phyloP scores from a whole-genome alignment of 768 basidiomycete species.

The Rhodosporidiobolus odoratus region DNA sequence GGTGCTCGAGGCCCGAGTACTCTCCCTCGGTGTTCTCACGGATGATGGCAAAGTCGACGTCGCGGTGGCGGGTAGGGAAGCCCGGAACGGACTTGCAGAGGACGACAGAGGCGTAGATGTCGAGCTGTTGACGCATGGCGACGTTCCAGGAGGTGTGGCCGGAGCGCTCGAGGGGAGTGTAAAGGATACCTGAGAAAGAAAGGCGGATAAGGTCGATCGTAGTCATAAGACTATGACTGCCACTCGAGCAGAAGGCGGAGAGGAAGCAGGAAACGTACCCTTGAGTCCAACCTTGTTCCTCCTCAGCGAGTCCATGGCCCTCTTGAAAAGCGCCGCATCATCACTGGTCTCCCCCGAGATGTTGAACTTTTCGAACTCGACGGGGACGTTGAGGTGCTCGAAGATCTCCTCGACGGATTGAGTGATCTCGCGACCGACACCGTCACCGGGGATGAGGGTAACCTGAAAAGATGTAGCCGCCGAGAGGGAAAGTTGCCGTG shows the following conservation, averaged over 20 bases:
- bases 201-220: neutral
- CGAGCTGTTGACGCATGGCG: conserved; percentile 98
- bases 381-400: conserved; percentile 92
- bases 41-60: conserved; percentile 98
- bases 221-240: too few relatives aligned
- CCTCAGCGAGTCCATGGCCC: conserved; percentile 96
- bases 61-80: conserved; percentile 87
- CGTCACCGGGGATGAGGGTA: conserved; percentile 95
- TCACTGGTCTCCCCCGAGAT: conserved; percentile 92
- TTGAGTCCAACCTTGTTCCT: conserved; percentile 97
- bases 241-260: too few relatives aligned
- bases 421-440: conserved; percentile 93
- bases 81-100: conserved; percentile 97
- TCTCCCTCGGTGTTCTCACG: conserved; percentile 99
- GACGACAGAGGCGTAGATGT: conserved; percentile 97
- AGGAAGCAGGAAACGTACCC: conserved; percentile 54
- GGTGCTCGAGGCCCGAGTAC: conserved; percentile 97
- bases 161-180: conserved; percentile 91
- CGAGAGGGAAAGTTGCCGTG: neutral
- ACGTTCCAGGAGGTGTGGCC: conserved; percentile 99
- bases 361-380: conserved; percentile 79
- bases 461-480: conserved; percentile 56
- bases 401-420: conserved; percentile 99
- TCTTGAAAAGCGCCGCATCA: conserved; percentile 90
- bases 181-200: conserved; percentile 72